phyloP scores from a whole-genome alignment of 768 basidiomycete species.

The Porphyrellus cyaneotinctus region DNA sequence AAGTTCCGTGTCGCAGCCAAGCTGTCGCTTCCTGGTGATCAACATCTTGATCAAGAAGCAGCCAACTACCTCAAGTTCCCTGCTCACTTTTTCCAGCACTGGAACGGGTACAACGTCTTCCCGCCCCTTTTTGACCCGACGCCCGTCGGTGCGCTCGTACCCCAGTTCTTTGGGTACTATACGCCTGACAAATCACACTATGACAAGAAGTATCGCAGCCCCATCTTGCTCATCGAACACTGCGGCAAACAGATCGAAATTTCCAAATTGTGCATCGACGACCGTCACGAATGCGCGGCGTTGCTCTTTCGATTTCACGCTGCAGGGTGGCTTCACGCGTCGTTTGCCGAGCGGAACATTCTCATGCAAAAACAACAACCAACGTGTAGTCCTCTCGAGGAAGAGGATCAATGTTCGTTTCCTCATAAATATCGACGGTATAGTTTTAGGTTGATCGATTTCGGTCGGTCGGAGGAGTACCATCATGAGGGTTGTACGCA shows the following conservation, averaged over 20 bases:
- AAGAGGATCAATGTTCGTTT: not conserved
- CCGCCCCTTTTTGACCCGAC: slow-evolving; percentile 39
- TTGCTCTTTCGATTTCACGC: slow-evolving; percentile 39
- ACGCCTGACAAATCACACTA: slow-evolving; percentile 26
- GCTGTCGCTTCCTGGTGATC: slow-evolving; percentile 35
- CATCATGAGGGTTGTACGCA: no score
- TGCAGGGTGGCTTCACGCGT: slow-evolving; percentile 36
- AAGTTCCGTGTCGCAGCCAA: slow-evolving; percentile 42
- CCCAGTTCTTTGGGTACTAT: slow-evolving; percentile 65
- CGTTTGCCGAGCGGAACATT: slow-evolving; percentile 41
- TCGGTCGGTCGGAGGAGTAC: slow-evolving; percentile 34
- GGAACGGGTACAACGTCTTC: slow-evolving; percentile 24
- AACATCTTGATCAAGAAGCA: slow-evolving; percentile 33
- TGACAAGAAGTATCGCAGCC: not conserved
- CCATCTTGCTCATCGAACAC: slow-evolving; percentile 23
- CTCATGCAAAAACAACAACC: slow-evolving; percentile 41
- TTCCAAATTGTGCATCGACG: slow-evolving; percentile 32
- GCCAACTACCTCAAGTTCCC: slow-evolving; percentile 25
- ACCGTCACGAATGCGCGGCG: slow-evolving; percentile 35
- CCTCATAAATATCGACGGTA: not conserved
- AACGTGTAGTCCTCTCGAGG: slow-evolving; percentile 15
- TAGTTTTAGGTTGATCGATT: slow-evolving; percentile 47
- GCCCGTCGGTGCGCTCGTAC: slow-evolving; percentile 48
- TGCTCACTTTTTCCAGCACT: slow-evolving; percentile 27
- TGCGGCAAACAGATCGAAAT: slow-evolving; percentile 37